Evolutionary conservation across 164 flowering plant species (phyloP).

Genomic region (Liriodendron chinense): DNA sequence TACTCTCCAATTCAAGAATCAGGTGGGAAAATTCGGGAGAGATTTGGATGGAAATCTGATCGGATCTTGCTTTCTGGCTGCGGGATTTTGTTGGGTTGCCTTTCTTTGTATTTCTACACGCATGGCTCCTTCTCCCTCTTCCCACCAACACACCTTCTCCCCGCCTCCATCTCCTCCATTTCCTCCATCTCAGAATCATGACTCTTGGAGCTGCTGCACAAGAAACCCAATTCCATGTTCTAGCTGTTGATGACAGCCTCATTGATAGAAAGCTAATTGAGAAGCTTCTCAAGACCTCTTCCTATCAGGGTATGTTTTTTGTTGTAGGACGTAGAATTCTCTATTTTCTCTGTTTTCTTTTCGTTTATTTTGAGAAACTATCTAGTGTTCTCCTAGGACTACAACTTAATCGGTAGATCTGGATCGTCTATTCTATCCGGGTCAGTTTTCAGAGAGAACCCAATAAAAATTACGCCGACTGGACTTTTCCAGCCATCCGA

Average conservation of each 20-base stretch:
- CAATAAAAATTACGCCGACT: not conserved
- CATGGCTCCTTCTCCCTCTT: constrained; percentile 14
- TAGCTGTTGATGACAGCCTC: constrained; percentile 78
- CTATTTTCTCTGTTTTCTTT: not conserved
- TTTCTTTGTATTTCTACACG: constrained; percentile 32
- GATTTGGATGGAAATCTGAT: constrained; percentile 52
- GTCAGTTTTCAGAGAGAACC: not conserved
- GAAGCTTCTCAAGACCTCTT: constrained; percentile 65
- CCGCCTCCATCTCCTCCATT: not conserved
- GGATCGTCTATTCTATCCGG: not conserved
- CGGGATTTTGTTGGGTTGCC: constrained; percentile 44
- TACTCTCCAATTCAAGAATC: constrained; percentile 44
- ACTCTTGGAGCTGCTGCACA: constrained; percentile 25
- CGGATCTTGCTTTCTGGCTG: constrained; percentile 60
- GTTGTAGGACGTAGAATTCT: not conserved
- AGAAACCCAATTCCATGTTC: constrained; percentile 60
- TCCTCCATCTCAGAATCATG: not conserved
- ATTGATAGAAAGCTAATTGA: constrained; percentile 70
- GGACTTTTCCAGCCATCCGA: not conserved
- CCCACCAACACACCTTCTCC: not conserved
- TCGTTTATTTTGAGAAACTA: too few relatives aligned
- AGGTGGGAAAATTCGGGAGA: constrained; percentile 30
- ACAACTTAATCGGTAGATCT: not conserved
- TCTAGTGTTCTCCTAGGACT: too few relatives aligned
- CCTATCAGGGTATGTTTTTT: constrained; percentile 35